phyloP scores from a whole-genome alignment of 495 filamentous ascomycete species.

The Podospora sp. region DNA sequence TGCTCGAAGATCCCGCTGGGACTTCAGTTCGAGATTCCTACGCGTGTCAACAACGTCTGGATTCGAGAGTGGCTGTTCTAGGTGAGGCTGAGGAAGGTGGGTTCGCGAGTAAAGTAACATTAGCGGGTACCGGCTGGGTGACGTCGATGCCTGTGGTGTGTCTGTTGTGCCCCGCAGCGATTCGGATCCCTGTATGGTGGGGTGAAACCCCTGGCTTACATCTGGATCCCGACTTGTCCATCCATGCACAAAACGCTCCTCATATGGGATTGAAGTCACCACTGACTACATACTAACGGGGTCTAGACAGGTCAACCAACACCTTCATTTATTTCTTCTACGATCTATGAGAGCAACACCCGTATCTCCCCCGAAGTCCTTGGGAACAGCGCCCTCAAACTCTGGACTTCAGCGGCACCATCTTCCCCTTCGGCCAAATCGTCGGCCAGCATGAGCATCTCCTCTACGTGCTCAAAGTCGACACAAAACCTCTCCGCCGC shows the following conservation, averaged over 20 bases:
- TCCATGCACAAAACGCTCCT: background rate
- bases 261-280: no score
- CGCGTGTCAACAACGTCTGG: background rate
- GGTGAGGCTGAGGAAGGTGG: background rate
- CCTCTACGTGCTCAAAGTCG: slow-evolving; percentile 90
- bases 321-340: background rate
- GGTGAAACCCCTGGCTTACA: background rate
- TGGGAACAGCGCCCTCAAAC: slow-evolving; percentile 71
- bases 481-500: slow-evolving; percentile 85
- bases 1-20: background rate
- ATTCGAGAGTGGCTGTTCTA: background rate
- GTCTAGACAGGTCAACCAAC: no score
- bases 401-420: slow-evolving; percentile 44
- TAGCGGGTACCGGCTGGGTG: background rate
- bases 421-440: slow-evolving; percentile 46
- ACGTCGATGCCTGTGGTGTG: slow-evolving; percentile 6
- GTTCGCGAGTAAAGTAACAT: background rate
- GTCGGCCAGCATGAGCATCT: slow-evolving; percentile 50
- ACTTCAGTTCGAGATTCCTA: background rate
- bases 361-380: slow-evolving; percentile 84
- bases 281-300: no score
- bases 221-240: no score
- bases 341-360: slow-evolving; percentile 64
- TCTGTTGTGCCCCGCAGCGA: slow-evolving; percentile 2
- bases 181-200: background rate